phyloP scores from a whole-genome alignment of 352 stramenopile species.

The Pythium inflatum region DNA sequence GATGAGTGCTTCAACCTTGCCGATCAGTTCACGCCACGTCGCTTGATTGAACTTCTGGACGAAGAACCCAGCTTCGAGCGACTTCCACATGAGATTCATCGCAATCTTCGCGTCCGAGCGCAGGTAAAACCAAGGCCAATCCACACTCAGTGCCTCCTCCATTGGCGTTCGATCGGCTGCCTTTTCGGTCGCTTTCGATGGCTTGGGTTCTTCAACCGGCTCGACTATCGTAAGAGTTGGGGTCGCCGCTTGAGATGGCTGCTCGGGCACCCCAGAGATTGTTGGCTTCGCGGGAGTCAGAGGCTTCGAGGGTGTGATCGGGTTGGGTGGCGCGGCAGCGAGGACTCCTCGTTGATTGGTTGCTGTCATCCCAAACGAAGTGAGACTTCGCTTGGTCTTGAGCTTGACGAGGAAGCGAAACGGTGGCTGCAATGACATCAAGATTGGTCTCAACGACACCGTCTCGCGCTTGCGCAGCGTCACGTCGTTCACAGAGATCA shows the following conservation, averaged over 20 bases:
- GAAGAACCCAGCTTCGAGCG: constrained; percentile 72
- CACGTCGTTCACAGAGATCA: constrained; percentile 67
- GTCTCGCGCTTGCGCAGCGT: constrained; percentile 40
- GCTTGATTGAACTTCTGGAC: constrained; percentile 36
- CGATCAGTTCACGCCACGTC: constrained; percentile 23
- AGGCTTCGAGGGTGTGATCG: constrained; percentile 1
- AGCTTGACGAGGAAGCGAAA: constrained; percentile 62
- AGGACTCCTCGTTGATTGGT: neutral
- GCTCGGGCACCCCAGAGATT: neutral
- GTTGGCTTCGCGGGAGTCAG: neutral
- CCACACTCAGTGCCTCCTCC: constrained; percentile 42
- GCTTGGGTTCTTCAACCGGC: constrained; percentile 5
- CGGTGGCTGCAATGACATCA: constrained; percentile 41
- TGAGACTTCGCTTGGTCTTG: constrained; percentile 42
- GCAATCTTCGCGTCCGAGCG: constrained; percentile 82
- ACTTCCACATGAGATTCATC: constrained; percentile 85
- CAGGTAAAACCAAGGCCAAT: constrained; percentile 84
- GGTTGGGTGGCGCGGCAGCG: constrained; percentile 2
- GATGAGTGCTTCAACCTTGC: constrained; percentile 26
- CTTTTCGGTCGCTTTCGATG: neutral
- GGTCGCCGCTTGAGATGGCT: constrained; percentile 4
- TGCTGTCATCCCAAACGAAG: constrained; percentile 8
- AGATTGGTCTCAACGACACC: constrained; percentile 39
- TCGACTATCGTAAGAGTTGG: neutral
- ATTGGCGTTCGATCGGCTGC: constrained; percentile 23